Base-by-base conservation (phyloP, 1,284 basidiomycete genomes). In the Phylloporus sp. region DNA sequence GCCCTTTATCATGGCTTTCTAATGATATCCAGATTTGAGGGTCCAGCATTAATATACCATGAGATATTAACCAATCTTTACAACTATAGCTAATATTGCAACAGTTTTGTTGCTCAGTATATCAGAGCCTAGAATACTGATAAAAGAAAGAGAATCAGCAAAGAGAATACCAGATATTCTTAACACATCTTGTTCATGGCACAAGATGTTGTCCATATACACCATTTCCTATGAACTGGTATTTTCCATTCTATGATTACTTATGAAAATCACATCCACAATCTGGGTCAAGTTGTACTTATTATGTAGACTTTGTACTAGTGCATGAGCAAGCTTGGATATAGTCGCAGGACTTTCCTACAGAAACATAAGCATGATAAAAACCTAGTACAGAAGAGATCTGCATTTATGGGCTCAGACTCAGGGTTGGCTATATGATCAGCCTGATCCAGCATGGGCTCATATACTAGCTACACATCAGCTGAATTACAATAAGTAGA, bases 221-320 rank as follows among this genome's bases (percentile, higher is more conserved):
- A 97, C 81, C 54, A 88, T 80, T 58, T 90, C 85, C 1, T 89
- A 87, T 67, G 92, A 84, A 68, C 86, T 89, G 4, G 94, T 96
- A 64, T 90, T 88, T 2, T 91, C 90, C 95, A 97, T 96, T 1
- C 95, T 95, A 71, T 97, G 95, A 76, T 97, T 95, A 64, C 89
- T 92, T 54, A 97, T 92, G 68, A 96, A 93, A 29, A 97, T 82
- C 44, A 96, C 80, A 75, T 97, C 92, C 28, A 96, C 90, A 20
- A 96, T 90, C 42, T 91, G 84, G 0, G 85, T 86, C 49, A 96
- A 80, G 70, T 95, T 93, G 5, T 94, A 85, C 8, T 84, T 80
- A 1, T 78, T 75, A 64, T 90, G 85, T 32, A 71, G 62, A 49
- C 58, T 49, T 46, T 63, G 70, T 18, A 72, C 62, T 4, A 97